Conservation (phyloP, 1,284 basidiomycete genomes). For the Ustilago cynodontis region DNA sequence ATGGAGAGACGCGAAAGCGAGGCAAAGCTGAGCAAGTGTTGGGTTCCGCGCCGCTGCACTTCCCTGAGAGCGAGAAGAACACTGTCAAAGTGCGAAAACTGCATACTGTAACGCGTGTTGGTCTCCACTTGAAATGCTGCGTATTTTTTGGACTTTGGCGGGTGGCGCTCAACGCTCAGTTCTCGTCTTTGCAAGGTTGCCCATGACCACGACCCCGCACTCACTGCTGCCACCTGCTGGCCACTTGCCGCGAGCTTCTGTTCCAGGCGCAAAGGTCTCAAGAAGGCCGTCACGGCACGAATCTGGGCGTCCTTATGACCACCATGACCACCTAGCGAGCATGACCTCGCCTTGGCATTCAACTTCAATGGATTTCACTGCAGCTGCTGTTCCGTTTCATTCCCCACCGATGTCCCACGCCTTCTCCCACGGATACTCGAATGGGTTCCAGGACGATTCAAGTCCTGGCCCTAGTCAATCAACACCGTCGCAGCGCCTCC, state of each 20-base stretch:
- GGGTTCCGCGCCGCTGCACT: too few relatives aligned
- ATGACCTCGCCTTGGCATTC: background rate
- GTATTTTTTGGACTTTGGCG: background rate
- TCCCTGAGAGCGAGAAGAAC: background rate
- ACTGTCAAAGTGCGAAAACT: background rate
- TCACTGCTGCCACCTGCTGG: background rate
- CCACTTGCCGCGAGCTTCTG: background rate
- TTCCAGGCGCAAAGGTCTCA: background rate
- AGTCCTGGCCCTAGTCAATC: conserved; percentile 5
- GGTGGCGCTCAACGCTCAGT: background rate
- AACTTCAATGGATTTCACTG: conserved; percentile 4
- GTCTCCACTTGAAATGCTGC: background rate
- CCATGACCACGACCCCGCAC: background rate
- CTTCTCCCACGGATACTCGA: conserved; percentile 9
- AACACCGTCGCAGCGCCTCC: conserved; percentile 21
- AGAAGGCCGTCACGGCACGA: background rate
- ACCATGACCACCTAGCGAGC: background rate
- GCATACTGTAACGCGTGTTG: too few relatives aligned
- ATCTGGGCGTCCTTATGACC: background rate
- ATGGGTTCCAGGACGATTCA: conserved; percentile 6
- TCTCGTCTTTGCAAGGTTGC: background rate
- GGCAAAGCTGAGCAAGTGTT: background rate
- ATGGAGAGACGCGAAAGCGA: background rate
- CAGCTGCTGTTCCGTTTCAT: background rate
- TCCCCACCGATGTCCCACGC: conserved; percentile 12